These are phyloP conservation scores for Arthroderma sp. DNA, from an alignment of 2,329 filamentous ascomycete genomes.

Conservation along the genomic window DNA sequence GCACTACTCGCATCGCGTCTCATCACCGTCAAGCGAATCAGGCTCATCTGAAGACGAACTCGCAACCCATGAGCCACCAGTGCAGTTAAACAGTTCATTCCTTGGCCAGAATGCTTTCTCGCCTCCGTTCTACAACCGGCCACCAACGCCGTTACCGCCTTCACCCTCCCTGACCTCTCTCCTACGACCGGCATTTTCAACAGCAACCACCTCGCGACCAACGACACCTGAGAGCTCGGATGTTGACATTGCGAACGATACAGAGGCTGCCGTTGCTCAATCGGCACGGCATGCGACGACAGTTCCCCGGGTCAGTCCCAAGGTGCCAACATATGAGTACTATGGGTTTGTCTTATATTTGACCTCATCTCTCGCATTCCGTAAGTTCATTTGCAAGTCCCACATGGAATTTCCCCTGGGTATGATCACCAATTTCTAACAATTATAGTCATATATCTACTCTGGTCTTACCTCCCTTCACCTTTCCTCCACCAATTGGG, in stretches of 20 bases:
- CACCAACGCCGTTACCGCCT: conserved; percentile 85
- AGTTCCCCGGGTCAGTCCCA: conserved; percentile 72
- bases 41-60: conserved; percentile 14
- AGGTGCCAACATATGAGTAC: conserved; percentile 98
- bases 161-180: conserved; percentile 88
- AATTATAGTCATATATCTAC: conserved; percentile 43
- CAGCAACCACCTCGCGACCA: conserved; percentile 59
- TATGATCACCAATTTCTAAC: not conserved
- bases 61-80: conserved; percentile 24
- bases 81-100: conserved; percentile 29
- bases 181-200: conserved; percentile 54
- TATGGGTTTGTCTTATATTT: conserved; percentile 97
- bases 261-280: conserved; percentile 46
- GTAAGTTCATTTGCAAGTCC: conserved; percentile 44
- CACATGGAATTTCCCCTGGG: not conserved
- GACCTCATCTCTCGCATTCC: conserved; percentile 68
- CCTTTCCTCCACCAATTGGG: conserved; percentile 85
- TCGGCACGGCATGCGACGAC: conserved; percentile 47
- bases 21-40: no score
- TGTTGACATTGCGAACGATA: conserved; percentile 55
- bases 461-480: conserved; percentile 84
- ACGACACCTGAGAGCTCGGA: conserved; percentile 88
- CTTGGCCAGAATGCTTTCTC: conserved; percentile 40
- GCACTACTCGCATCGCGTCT: no score
- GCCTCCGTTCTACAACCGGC: conserved; percentile 92